Evolutionary conservation across 2,329 filamentous ascomycete species (phyloP).

Genomic region (Colletotrichum destructivum): DNA sequence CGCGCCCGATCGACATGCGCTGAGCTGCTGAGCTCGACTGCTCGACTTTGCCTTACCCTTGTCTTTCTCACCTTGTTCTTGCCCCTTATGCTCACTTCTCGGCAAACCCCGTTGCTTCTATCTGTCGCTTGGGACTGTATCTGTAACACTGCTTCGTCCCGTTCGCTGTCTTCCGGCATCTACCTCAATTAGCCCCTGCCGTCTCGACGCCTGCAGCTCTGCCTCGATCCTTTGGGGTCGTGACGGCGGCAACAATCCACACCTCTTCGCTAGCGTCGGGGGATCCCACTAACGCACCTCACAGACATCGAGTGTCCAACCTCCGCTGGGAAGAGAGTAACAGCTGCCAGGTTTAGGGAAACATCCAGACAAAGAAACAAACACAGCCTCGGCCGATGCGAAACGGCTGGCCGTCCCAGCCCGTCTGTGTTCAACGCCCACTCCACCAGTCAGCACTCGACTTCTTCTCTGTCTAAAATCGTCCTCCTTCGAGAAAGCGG

Average conservation of each 20-base stretch:
- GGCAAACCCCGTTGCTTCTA: constrained; percentile 39
- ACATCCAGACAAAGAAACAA: constrained; percentile 39
- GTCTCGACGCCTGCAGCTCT: constrained; percentile 7
- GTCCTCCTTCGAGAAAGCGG: constrained; percentile 9
- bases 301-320: constrained; percentile 31
- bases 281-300: constrained; percentile 32
- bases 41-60: neutral
- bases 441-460: constrained; percentile 9
- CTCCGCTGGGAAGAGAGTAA: neutral
- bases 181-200: constrained; percentile 1
- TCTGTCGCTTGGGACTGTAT: constrained; percentile 30
- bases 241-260: constrained; percentile 3
- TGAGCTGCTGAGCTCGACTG: neutral
- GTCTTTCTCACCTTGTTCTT: neutral
- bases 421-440: constrained; percentile 11
- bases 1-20: constrained; percentile 14
- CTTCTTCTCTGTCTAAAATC: neutral
- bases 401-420: constrained; percentile 35
- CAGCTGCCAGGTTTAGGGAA: constrained; percentile 1
- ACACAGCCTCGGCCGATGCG: constrained; percentile 38
- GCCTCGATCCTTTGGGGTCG: constrained; percentile 9
- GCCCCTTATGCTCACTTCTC: constrained; percentile 15
- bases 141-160: constrained; percentile 33
- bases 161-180: neutral
- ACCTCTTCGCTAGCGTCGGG: constrained; percentile 21